phyloP scores from a whole-genome alignment of 2,329 filamentous ascomycete species.

The Penicillium psychrosexuale region DNA sequence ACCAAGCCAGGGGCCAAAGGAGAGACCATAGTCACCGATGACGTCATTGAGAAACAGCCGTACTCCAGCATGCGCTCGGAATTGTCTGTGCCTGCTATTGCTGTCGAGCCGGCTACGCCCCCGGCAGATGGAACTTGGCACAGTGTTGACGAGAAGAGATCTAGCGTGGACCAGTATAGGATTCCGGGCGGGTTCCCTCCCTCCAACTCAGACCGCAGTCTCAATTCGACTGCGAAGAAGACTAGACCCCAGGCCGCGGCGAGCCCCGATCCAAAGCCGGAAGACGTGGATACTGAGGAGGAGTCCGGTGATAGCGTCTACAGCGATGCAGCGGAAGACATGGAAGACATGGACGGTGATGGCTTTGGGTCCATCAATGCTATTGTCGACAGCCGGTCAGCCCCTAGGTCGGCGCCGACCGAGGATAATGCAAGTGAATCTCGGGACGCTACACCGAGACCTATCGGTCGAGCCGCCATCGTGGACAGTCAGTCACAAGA shows the following conservation, averaged over 20 bases:
- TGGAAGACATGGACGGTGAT: slow-evolving; percentile 43
- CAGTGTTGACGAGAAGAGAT: slow-evolving; percentile 24
- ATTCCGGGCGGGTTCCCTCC: slow-evolving; percentile 61
- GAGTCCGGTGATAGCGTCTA: slow-evolving; percentile 48
- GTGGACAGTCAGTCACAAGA: slow-evolving; percentile 17
- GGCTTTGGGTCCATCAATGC: slow-evolving; percentile 52
- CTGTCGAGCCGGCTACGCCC: slow-evolving; percentile 49
- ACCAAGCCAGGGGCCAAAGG: neutral
- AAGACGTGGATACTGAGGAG: slow-evolving; percentile 32
- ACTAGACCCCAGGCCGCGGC: slow-evolving; percentile 10
- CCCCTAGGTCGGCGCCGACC: slow-evolving; percentile 14
- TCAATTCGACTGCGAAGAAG: slow-evolving; percentile 12
- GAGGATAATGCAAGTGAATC: slow-evolving; percentile 10
- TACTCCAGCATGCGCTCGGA: slow-evolving; percentile 10
- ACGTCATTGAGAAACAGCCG: slow-evolving; percentile 6
- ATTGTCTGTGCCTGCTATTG: slow-evolving; percentile 42
- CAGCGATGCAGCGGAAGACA: slow-evolving; percentile 45
- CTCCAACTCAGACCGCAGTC: slow-evolving; percentile 23
- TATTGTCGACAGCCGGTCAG: slow-evolving; percentile 41
- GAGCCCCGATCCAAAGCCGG: slow-evolving; percentile 12
- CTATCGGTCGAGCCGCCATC: slow-evolving; percentile 9
- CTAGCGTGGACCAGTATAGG: slow-evolving; percentile 45
- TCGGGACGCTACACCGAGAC: slow-evolving; percentile 18
- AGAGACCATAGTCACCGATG: slow-evolving; percentile 5
- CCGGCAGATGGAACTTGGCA: slow-evolving; percentile 35